Base-by-base conservation (phyloP, 371 early-diverging fungal genomes). In the Gilbertella persicaria region DNA sequence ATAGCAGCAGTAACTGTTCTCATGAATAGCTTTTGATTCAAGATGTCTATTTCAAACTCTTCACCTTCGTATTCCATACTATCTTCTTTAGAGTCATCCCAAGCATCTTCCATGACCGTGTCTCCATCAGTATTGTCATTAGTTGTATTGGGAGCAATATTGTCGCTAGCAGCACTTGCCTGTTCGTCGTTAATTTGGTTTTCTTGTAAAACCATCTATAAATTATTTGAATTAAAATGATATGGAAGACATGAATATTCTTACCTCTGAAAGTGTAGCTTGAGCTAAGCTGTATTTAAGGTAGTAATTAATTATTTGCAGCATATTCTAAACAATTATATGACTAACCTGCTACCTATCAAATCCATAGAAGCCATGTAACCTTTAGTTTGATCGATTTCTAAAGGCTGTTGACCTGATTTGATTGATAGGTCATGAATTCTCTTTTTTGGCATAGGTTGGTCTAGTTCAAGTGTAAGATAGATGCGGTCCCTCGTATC, bases 11-110 rank as follows among this genome's bases (percentile, higher is more conserved):
- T 40, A 13, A 87, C 52, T 20, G 66, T 56, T 37, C 60, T 53
- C 86, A 88, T 86, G 56, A 86, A 86, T 2, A 80, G 67, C 43
- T 86, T 82, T 17, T 67, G 23, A 60, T 85, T 87, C 59, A 86
- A 64, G 1, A 64, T 43, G 55, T 86, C 87, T 47, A 82, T 50
- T 37, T 84, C 84, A 1, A 50, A 57, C 33, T 13, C 2, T 29
- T 45, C 40, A 9, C 39, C 42, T 19, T 20, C 30, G 16, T 9
- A 6, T 1, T 45, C 48, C 2, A 26, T 23, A 6, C 14, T 19
- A 19, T 13, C 23, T 5, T 19, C 14, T 3, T 28, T n/a, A 5
- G 17, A 3, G 0, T 20, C 24, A 21, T 47, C 48, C 1, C 12
- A 1, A 10, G 17, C 33, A 3, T 54, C 55, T n/a, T 19, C 28